Evolutionary conservation across 768 basidiomycete genomes (phyloP), one percentile per base, ranked within the genome.

Genomic region (Antrodiella citrinella): DNA sequence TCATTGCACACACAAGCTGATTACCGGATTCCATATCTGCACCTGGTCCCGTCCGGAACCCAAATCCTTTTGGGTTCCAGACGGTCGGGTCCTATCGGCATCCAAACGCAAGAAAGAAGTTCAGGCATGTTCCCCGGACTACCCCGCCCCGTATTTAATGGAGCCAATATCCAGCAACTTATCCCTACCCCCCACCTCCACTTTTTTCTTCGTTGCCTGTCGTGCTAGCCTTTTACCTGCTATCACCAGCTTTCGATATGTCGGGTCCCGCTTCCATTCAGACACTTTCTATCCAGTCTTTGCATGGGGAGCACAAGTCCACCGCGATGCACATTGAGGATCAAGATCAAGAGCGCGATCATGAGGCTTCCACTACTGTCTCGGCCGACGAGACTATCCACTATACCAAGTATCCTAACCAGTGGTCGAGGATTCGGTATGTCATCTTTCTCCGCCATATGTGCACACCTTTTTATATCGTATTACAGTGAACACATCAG

Each of bases 401-500:
- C 50, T 69, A 70, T 49, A 59, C 67, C 10, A 61, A 53, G 18
- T 67, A 72, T 57, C 77, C 76, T 11, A 82, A 81, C 59, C 58
- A 63, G 45, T 82, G 78, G 81, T 70, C 76, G n/a, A 71, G 57
- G 53, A 72, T 74, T 49, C 74, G 81, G 82, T 82, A 58, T 39
- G 69, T 44, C 22, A 24, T 21, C 26, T 41, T 5, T 23, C 25
- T 7, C 9, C 13, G 24, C 21, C 26, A 18, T 22, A n/a, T 4
- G 4, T 20, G 21, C 45, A 40, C 40, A 9, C 47, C 52, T 40
- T 45, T 26, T 3, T 42, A 30, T 25, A 50, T 18, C 41, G 9
- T 18, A 38, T 38, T 11, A 42, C 51, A 78, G 80, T 24, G 65
- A 69, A 50, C 59, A 61, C 43, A 59, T 84, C 38, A 70, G 77